Conservation (phyloP, 129 eudicot genomes). For the Kitagawia praeruptora region DNA sequence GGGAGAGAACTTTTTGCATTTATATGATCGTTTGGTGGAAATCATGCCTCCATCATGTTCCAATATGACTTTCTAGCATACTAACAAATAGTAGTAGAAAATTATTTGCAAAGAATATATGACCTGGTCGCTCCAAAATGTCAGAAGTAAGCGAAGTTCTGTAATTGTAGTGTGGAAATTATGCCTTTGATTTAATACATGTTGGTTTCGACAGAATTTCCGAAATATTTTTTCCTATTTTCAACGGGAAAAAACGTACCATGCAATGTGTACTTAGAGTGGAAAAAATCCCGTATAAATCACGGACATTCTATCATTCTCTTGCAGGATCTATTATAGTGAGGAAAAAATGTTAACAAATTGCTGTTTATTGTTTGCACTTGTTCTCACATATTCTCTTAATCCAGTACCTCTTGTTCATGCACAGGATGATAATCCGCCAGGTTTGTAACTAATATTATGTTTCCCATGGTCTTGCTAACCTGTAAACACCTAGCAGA, state of each 20-base stretch:
- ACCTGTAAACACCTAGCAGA: background rate
- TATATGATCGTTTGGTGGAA: background rate
- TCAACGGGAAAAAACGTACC: background rate
- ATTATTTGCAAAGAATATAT: background rate
- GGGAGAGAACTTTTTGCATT: background rate
- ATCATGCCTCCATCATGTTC: background rate
- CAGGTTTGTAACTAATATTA: background rate
- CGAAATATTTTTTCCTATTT: background rate
- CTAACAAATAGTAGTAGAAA: background rate
- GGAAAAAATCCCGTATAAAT: background rate
- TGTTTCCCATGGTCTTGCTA: background rate
- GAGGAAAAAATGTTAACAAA: background rate
- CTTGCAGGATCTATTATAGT: background rate
- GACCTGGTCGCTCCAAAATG: background rate
- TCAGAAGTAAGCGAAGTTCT: background rate
- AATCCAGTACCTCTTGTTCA: background rate
- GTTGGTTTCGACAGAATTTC: background rate
- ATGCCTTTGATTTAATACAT: background rate
- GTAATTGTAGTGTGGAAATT: background rate
- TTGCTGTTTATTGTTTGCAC: background rate
- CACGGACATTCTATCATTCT: background rate
- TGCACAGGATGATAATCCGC: slow-evolving; percentile 2
- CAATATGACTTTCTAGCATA: background rate
- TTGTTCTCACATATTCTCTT: background rate
- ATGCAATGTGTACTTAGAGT: background rate